phyloP scores from a whole-genome alignment of 2,329 filamentous ascomycete genomes.

The Orbilia blumenaviensis region DNA sequence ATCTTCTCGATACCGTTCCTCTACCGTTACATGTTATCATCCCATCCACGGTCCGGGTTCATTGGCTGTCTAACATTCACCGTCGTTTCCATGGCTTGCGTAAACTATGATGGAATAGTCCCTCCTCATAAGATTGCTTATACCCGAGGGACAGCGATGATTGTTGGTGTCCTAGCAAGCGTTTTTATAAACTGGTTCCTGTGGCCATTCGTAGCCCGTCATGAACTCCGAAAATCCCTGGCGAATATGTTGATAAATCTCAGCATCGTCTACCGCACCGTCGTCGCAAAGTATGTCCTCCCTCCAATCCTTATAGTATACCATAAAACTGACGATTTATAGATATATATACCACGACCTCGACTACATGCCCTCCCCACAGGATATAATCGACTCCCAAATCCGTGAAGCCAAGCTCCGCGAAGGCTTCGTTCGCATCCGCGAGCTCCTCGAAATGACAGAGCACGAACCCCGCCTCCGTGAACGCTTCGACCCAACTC shows the following conservation, averaged over 20 bases:
- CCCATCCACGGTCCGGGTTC: constrained; percentile 66
- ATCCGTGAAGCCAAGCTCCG: constrained; percentile 69
- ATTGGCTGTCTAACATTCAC: constrained; percentile 69
- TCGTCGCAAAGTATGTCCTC: constrained; percentile 57
- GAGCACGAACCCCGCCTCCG: constrained; percentile 70
- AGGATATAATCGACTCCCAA: constrained; percentile 67
- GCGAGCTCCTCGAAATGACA: constrained; percentile 68
- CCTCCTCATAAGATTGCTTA: constrained; percentile 63
- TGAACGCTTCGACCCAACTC: constrained; percentile 68
- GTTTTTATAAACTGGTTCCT: constrained; percentile 69
- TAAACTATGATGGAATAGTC: constrained; percentile 55
- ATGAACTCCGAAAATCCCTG: constrained; percentile 68
- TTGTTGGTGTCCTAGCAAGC: constrained; percentile 67
- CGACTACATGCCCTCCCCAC: constrained; percentile 65
- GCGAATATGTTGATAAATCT: constrained; percentile 69
- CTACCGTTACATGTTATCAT: constrained; percentile 55
- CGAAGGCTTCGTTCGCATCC: constrained; percentile 69
- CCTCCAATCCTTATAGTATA: background rate
- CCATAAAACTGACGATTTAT: background rate
- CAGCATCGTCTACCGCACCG: constrained; percentile 67
- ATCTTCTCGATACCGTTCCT: constrained; percentile 67
- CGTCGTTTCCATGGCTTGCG: constrained; percentile 60
- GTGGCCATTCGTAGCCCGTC: constrained; percentile 71
- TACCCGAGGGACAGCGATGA: constrained; percentile 65
- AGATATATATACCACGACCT: constrained; percentile 69